A percentile compares a stretch with the other conserved stretches of the same genome.
Evolutionary conservation across 2,329 filamentous ascomycete genomes (phyloP).

Genomic region (Aspergillus brunneoviolaceus): DNA sequence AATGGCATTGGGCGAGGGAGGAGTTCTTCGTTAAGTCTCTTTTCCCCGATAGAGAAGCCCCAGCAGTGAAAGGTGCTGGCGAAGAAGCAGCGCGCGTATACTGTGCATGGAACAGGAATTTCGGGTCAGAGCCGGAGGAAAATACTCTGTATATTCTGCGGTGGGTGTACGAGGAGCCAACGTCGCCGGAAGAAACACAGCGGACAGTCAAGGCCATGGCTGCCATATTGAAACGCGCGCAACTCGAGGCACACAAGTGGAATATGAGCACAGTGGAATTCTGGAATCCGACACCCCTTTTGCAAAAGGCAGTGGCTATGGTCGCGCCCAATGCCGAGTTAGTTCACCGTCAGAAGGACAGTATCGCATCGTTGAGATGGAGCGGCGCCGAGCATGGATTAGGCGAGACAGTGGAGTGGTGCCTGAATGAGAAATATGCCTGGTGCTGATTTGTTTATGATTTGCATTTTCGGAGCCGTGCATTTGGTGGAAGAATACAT

Average conservation of each 20-base stretch:
- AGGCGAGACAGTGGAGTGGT: constrained; percentile 45
- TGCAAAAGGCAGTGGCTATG: constrained; percentile 45
- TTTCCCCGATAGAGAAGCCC: constrained; percentile 50
- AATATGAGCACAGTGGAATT: constrained; percentile 68
- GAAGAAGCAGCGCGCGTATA: constrained; percentile 47
- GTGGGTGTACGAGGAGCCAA: constrained; percentile 42
- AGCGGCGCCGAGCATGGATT: constrained; percentile 40
- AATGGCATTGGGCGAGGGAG: constrained; percentile 80
- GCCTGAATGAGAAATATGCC: constrained; percentile 50
- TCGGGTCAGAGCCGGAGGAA: constrained; percentile 36
- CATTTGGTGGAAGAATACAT: neutral
- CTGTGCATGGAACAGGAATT: constrained; percentile 44
- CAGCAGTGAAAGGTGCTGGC: constrained; percentile 69
- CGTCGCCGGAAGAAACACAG: constrained; percentile 46
- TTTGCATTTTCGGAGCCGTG: neutral
- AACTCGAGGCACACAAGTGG: constrained; percentile 70
- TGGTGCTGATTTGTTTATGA: constrained; percentile 44
- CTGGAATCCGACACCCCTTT: constrained; percentile 73
- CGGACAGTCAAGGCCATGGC: constrained; percentile 55
- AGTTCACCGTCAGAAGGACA: constrained; percentile 47
- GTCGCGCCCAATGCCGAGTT: constrained; percentile 40
- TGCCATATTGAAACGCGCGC: constrained; percentile 65
- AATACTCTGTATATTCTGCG: constrained; percentile 46
- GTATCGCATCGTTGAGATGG: constrained; percentile 50
- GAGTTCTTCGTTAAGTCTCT: constrained; percentile 70